These are phyloP conservation scores for Ophiostoma fasciatum DNA, from an alignment of 2,329 filamentous ascomycete genomes.

Conservation along the genomic window DNA sequence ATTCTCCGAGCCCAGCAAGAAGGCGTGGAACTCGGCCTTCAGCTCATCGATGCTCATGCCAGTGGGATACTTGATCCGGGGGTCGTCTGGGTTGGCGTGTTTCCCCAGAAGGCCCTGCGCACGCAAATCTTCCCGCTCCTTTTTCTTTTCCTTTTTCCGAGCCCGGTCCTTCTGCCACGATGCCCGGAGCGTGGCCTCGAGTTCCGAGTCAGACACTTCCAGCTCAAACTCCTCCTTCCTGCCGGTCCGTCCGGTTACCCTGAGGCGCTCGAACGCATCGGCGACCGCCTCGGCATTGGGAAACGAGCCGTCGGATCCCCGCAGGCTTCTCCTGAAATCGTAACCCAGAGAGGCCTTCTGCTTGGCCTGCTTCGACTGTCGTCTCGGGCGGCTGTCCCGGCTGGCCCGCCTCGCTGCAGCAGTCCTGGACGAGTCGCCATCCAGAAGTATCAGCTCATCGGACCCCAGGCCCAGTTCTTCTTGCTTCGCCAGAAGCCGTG, in stretches of 20 bases:
- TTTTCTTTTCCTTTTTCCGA: slow-evolving; percentile 57
- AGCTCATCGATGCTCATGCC: slow-evolving; percentile 60
- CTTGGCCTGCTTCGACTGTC: neutral
- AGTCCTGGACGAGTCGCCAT: slow-evolving; percentile 19
- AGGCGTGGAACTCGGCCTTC: slow-evolving; percentile 55
- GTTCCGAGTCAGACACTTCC: slow-evolving; percentile 50
- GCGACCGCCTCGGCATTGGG: slow-evolving; percentile 26
- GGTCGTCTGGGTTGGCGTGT: slow-evolving; percentile 37
- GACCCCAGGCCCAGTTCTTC: slow-evolving; percentile 47
- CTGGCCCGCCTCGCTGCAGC: neutral
- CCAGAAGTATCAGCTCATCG: slow-evolving; percentile 43
- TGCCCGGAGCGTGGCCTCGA: slow-evolving; percentile 42
- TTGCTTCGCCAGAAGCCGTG: slow-evolving; percentile 44
- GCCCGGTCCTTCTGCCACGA: slow-evolving; percentile 53
- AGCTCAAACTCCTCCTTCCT: slow-evolving; percentile 24
- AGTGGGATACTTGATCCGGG: slow-evolving; percentile 55
- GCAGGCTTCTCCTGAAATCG: neutral
- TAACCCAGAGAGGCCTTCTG: neutral
- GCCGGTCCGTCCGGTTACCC: slow-evolving; percentile 68
- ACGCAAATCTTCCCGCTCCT: slow-evolving; percentile 53
- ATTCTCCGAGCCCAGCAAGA: slow-evolving; percentile 48
- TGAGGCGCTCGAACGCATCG: slow-evolving; percentile 52
- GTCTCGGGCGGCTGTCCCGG: neutral
- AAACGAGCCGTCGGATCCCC: slow-evolving; percentile 17
- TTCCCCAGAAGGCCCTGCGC: slow-evolving; percentile 50